Conservation (phyloP, 1,139 yeast genomes). For the Citeromyces hawaiiensis region DNA sequence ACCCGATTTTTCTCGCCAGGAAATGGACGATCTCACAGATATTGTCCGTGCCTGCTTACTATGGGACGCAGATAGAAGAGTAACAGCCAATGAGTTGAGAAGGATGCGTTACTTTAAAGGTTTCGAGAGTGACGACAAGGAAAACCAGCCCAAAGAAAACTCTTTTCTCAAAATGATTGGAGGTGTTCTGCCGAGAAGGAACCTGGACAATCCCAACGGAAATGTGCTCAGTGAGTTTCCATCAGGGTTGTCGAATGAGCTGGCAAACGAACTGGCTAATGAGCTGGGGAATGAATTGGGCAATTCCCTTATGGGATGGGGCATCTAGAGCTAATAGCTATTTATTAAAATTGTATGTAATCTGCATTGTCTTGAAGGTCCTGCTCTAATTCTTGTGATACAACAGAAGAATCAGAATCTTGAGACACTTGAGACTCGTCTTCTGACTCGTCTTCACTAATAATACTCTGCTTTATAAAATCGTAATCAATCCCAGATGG, state of each 20-base stretch:
- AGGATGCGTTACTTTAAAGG: conserved; percentile 38
- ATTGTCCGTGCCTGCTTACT: conserved; percentile 43
- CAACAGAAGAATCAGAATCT: background rate
- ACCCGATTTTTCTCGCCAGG: conserved; percentile 16
- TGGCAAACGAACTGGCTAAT: conserved; percentile 1
- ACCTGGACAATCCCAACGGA: background rate
- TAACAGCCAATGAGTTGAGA: conserved; percentile 30
- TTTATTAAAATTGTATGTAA: conserved; percentile 8
- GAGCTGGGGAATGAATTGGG: background rate
- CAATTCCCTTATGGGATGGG: background rate
- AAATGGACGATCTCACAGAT: conserved; percentile 25
- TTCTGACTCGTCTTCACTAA: conserved; percentile 4
- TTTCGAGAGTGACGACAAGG: conserved; percentile 16
- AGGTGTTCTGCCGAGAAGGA: background rate
- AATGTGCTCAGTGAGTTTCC: background rate
- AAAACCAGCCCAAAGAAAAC: background rate
- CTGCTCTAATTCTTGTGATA: conserved; percentile 6
- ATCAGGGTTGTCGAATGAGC: background rate
- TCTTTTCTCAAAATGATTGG: conserved; percentile 1
- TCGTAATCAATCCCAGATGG: background rate
- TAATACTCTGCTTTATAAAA: conserved; percentile 1
- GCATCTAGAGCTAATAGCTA: background rate
- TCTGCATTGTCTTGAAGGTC: conserved; percentile 12
- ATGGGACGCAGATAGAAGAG: conserved; percentile 54
- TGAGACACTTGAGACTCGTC: conserved; percentile 1